Conservation (phyloP, 176 grass and related monocot species). For the Phragmites australis region DNA sequence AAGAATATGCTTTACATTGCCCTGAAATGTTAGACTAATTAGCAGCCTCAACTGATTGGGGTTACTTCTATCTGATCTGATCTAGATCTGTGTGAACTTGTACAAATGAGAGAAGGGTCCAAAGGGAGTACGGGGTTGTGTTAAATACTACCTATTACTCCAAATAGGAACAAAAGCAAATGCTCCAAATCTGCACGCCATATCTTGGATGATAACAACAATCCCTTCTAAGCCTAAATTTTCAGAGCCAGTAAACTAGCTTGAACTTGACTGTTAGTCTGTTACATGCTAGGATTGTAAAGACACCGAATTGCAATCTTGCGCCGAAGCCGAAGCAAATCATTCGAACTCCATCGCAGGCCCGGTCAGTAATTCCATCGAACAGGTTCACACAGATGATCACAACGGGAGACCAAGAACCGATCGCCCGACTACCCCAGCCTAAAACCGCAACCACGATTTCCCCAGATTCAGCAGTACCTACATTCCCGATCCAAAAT, state of each 20-base stretch:
- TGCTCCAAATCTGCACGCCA: too few relatives aligned
- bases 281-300: background rate
- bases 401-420: background rate
- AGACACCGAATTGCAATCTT: background rate
- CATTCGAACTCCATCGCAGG: background rate
- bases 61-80: constrained; percentile 2
- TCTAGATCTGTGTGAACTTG: background rate
- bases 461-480: constrained; percentile 5
- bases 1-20: background rate
- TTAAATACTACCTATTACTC: background rate
- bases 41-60: background rate
- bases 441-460: background rate
- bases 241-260: background rate
- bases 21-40: background rate
- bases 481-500: constrained; percentile 9
- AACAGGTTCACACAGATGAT: constrained; percentile 10
- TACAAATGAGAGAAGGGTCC: background rate
- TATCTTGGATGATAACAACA: too few relatives aligned
- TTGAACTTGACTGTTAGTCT: background rate
- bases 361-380: constrained; percentile 1
- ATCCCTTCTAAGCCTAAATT: too few relatives aligned
- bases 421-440: background rate
- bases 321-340: background rate
- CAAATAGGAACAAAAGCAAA: too few relatives aligned
- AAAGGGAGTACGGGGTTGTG: background rate